Base-by-base conservation (phyloP, 352 stramenopile species). In the Pythium phragmiticola region DNA sequence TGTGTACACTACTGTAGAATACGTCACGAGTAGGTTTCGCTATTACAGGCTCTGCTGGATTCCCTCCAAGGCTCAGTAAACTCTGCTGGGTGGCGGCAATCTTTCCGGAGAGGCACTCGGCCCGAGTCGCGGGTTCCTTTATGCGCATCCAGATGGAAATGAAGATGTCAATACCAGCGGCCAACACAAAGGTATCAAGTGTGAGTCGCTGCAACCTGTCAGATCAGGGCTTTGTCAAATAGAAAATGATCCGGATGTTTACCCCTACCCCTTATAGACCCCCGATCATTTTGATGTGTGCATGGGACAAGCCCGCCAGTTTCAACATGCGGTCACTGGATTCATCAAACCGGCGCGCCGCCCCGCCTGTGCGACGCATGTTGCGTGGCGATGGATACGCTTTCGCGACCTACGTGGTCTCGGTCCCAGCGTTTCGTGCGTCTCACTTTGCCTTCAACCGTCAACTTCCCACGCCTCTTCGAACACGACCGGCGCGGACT, bases 311-410 rank as follows among this genome's bases (percentile, higher is more conserved):
- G 48, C 8, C 7, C 1, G 17, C 16, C 49, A 34, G 60, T 66
- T 66, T 66, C 59, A 66, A 64, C 56, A 62, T 54, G 56, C 56
- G 56, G 39, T 21, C 47, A 65, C 57, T 65, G 57, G 57, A 65
- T 65, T 65, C 47, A 57, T 60, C 14, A 19, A 16, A 28, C 34
- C 9, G 30, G 16, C 12, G 0, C 36, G 13, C 11, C 30, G 55
- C 41, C 28, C 37, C 9, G 41, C 26, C 36, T 56, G 49, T 37
- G 42, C 45, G 41, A 17, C 42, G 45, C 21, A 59, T 43, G 59
- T 66, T 66, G 59, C 59, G 42, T 59, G 28, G 33, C 49, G 59
- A 57, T 66, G 59, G 59, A 66, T 66, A 66, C 59, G 37, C 42
- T 60, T 53, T 55, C 30, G 41, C 43, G 41, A 26, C 21, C 21